Percentiles rank a stretch among this genome's conserved stretches.
Evolutionary conservation across 768 basidiomycete species (phyloP).

Genomic region (Cytidiella melzeri): DNA sequence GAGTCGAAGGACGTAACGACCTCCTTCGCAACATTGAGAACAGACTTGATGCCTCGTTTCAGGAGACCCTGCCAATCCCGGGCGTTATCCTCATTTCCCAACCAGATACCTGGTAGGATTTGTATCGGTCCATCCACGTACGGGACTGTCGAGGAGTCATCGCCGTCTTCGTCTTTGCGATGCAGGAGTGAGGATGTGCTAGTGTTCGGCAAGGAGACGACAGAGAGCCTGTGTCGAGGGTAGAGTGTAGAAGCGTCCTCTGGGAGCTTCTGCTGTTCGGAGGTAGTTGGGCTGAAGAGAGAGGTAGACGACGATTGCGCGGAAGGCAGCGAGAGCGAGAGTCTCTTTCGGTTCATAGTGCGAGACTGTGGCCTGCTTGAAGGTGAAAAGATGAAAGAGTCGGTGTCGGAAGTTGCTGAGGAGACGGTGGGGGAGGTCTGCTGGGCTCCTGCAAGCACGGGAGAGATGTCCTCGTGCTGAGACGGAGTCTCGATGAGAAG

Average conservation of each 20-base stretch:
- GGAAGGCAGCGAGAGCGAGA: constrained; percentile 64
- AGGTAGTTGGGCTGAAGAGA: constrained; percentile 32
- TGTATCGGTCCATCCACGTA: constrained; percentile 80
- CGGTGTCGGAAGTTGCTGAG: constrained; percentile 47
- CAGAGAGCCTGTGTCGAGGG: constrained; percentile 54
- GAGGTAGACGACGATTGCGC: constrained; percentile 53
- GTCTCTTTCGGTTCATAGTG: constrained; percentile 59
- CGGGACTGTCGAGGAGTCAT: constrained; percentile 50
- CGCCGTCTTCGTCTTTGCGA: constrained; percentile 55
- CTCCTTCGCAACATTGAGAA: constrained; percentile 93
- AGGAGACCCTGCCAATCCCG: constrained; percentile 70
- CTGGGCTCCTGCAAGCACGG: constrained; percentile 37
- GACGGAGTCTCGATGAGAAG: constrained; percentile 56
- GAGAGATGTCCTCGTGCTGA: constrained; percentile 40
- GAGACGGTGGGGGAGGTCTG: constrained; percentile 45
- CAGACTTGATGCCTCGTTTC: constrained; percentile 67
- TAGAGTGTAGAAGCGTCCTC: constrained; percentile 25
- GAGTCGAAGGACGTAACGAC: constrained; percentile 68
- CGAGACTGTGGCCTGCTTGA: constrained; percentile 41
- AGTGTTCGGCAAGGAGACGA: constrained; percentile 61
- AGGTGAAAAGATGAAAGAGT: constrained; percentile 37
- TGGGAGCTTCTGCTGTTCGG: constrained; percentile 28
- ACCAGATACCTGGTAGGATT: constrained; percentile 80
- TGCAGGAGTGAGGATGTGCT: constrained; percentile 50
- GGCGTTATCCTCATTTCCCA: constrained; percentile 90